Percentiles rank a stretch among this genome's conserved stretches.
Conservation (phyloP, 192 early-diverging fungal species). For the Dissophora globulifera region DNA sequence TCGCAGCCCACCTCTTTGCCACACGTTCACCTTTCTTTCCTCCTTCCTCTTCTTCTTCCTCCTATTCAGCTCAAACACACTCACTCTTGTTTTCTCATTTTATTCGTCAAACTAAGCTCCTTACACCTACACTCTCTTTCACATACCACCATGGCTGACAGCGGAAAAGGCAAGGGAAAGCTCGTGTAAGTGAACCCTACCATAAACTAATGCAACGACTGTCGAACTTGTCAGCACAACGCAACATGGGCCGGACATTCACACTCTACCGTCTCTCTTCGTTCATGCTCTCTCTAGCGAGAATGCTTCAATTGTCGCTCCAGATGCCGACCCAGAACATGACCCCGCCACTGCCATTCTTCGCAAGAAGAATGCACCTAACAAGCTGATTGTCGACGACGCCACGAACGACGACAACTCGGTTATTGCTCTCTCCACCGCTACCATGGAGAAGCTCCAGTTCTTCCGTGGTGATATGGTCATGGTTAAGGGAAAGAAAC, state of each 20-base stretch:
- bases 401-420: slow-evolving; percentile 98
- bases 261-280: too few species aligned
- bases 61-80: not conserved
- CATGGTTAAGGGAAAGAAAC: slow-evolving; percentile 97
- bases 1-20: not conserved
- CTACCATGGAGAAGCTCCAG: slow-evolving; percentile 91
- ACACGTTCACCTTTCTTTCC: not conserved
- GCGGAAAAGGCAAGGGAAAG: slow-evolving; percentile 37
- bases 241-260: too few species aligned
- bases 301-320: slow-evolving; percentile 63
- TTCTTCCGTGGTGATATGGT: slow-evolving; percentile 98
- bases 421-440: slow-evolving; percentile 86
- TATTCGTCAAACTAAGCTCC: not conserved
- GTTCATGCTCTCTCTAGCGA: too few species aligned
- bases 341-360: slow-evolving; percentile 96
- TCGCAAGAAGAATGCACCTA: slow-evolving; percentile 94
- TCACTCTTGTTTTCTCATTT: not conserved
- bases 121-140: not conserved
- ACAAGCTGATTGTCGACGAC: slow-evolving; percentile 99
- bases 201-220: not conserved
- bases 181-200: slow-evolving; percentile 51
- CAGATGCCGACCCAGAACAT: slow-evolving; percentile 67
- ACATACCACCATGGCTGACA: slow-evolving; percentile 35
- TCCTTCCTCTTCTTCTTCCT: not conserved
- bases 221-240: too few species aligned